Base-by-base conservation (phyloP, 129 eudicot species). In the Pulicaria dysenterica region DNA sequence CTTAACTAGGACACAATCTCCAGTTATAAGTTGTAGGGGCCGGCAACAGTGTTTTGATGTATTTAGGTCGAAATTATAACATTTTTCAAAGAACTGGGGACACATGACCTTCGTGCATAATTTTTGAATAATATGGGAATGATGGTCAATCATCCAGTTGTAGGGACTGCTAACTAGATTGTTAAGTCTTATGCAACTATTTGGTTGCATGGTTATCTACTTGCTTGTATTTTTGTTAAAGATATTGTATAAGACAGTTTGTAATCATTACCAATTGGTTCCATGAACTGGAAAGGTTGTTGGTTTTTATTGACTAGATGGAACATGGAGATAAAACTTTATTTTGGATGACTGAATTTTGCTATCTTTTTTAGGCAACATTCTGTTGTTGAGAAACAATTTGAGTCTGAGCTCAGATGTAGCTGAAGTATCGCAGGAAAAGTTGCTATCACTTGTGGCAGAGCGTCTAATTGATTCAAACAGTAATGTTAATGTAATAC, bases 371-470 rank as follows among this genome's bases (percentile, higher is more conserved):
- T 74, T 64, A 94, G 99, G 99, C 64, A 94, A 94, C 68, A 78
- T 90, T 75, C 89, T 94, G 46, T 72, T 81, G 67, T 78, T 94
- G 79, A 88, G 76, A 87, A 90, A 94, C 86, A 80, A 77, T 73
- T 47, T 94, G 85, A 90, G 76, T 77, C 72, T 90, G 87, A 84
- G 88, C 77, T 77, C 91, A 43, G 98, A 94, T 54, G 66, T 83
- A 60, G 61, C 80, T 1, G 97, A 94, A 79, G 93, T 94, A 40
- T 94, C 97, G 31, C 98, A 94, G 86, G 89, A 94, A 80, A 90
- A 83, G 63, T 65, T 94, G 85, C 97, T 94, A 69, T 81, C 89
- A 7, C 92, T 90, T 71, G 95, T 94, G 48, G 98, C 97, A 2
- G 97, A 88, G 78, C 80, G 93, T 61, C 74, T 94, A 66, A 82